Percentiles rank a stretch among this genome's conserved stretches.
phyloP scores from a whole-genome alignment of 2,329 filamentous ascomycete species.

The Aureobasidium sp. region DNA sequence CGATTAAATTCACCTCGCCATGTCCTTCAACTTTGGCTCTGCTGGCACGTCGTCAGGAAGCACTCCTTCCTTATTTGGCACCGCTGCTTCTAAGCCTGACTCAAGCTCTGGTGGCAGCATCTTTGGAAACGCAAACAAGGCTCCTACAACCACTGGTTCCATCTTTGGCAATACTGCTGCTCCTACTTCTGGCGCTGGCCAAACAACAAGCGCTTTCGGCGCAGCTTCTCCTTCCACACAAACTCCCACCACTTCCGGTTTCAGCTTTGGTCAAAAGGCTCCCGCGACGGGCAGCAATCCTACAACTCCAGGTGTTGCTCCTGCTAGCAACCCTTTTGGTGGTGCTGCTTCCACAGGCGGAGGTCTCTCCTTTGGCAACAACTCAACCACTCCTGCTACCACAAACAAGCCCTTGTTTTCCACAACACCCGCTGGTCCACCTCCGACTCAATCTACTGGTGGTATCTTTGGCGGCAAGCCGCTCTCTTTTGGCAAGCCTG shows the following conservation, averaged over 20 bases:
- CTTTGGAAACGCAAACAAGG: slow-evolving; percentile 18
- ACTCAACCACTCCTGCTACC: slow-evolving; percentile 21
- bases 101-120: slow-evolving; percentile 14
- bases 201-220: slow-evolving; percentile 18
- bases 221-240: slow-evolving; percentile 8
- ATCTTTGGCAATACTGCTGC: slow-evolving; percentile 14
- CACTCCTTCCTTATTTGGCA: slow-evolving; percentile 17
- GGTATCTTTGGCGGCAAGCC: slow-evolving; percentile 17
- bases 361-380: neutral
- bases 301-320: slow-evolving; percentile 38
- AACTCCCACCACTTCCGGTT: slow-evolving; percentile 10
- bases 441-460: slow-evolving; percentile 16
- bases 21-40: slow-evolving; percentile 30
- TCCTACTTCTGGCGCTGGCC: slow-evolving; percentile 7
- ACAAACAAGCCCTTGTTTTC: slow-evolving; percentile 19
- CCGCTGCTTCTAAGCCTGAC: slow-evolving; percentile 16
- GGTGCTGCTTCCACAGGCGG: slow-evolving; percentile 1
- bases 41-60: slow-evolving; percentile 28
- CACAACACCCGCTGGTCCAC: slow-evolving; percentile 27
- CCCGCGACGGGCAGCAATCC: slow-evolving; percentile 25
- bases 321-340: slow-evolving; percentile 3
- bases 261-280: slow-evolving; percentile 16
- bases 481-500: slow-evolving; percentile 19
- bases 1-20: slow-evolving; percentile 13
- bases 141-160: slow-evolving; percentile 16